Base-by-base conservation (phyloP, 495 filamentous ascomycete species). In the Chaetomium tenue region DNA sequence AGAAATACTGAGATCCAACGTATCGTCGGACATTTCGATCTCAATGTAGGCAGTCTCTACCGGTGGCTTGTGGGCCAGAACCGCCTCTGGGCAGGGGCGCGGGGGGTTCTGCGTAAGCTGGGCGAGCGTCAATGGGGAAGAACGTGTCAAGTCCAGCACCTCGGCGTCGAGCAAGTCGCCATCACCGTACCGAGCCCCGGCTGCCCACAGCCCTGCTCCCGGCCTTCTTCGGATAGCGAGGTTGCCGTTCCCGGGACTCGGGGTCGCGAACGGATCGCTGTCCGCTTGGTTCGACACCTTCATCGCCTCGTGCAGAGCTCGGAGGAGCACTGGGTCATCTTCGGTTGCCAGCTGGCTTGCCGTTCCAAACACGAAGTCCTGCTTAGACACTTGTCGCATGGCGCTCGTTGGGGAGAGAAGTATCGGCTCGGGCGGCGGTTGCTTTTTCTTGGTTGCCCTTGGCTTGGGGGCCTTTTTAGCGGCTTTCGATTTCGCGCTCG, bases 361-460 rank as follows among this genome's bases (percentile, higher is more conserved):
- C 1, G 92, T 97, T 18, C 93, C 93, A 74, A 98, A 98, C 2
- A 97, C 76, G 65, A 96, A 88, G 65, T 93, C 87, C 71, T 96
- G 93, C 8, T 84, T 78, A 5, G 87, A 79, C n/a, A 89, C 76
- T 65, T 86, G 82, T 63, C 85, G 84, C 50, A 86, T 71, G 20
- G 92, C 93, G 47, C 86, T 86, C 58, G 80, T 79, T 2, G 93
- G 93, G 4, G 91, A 91, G 33, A 92, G 80, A 9, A 96, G 75
- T 5, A 86, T 81, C 51, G 68, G 81, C 54, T 71, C 80, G 12
- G 70, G 72, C 44, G 71, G 77, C 56, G 78, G 78, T 69, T 77
- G 81, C 68, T 72, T 81, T 50, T 72, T 81, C 73, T 76, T 78
- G 20, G 64, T 57, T 26, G 68, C 66, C 53, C 67, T 76, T 20